A percentile compares a stretch with the other conserved stretches of the same genome.
These are phyloP conservation scores for Vinca major DNA, from an alignment of 305 asterid species.

Conservation along the genomic window DNA sequence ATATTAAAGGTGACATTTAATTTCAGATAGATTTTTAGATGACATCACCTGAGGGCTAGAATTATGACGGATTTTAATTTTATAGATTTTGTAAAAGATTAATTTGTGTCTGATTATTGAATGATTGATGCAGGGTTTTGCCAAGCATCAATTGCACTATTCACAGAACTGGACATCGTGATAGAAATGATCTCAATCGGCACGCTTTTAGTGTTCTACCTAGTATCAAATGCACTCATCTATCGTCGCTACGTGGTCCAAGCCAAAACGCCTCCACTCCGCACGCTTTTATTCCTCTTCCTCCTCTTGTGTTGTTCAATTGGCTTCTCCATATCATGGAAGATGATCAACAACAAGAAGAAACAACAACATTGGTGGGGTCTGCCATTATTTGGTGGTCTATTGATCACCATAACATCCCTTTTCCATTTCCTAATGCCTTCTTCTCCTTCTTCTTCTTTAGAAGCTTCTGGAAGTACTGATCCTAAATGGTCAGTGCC, in stretches of 20 bases:
- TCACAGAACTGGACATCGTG: constrained; percentile 35
- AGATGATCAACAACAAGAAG: constrained; percentile 10
- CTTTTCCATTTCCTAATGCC: constrained; percentile 18
- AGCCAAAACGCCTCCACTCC: constrained; percentile 18
- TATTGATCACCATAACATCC: constrained; percentile 11
- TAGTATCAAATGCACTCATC: constrained; percentile 34
- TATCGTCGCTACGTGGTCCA: constrained; percentile 23
- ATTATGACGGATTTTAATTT: no score
- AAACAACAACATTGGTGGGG: constrained; percentile 22
- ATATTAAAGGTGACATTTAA: no score
- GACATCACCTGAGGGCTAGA: no score
- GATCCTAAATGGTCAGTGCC: constrained; percentile 28
- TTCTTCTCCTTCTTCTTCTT: neutral
- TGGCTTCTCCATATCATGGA: constrained; percentile 31
- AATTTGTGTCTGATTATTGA: no score
- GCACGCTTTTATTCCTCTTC: constrained; percentile 25
- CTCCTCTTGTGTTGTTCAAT: constrained; percentile 25
- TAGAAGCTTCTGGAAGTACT: neutral
- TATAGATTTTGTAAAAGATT: no score
- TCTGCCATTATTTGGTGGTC: constrained; percentile 16
- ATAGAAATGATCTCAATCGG: constrained; percentile 36
- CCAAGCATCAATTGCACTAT: constrained; percentile 39
- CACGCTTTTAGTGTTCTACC: constrained; percentile 35
- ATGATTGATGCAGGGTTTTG: constrained; percentile 24
- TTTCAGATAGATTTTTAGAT: no score